Conservation (phyloP, 768 basidiomycete genomes). For the Crassisporium funariophilum region DNA sequence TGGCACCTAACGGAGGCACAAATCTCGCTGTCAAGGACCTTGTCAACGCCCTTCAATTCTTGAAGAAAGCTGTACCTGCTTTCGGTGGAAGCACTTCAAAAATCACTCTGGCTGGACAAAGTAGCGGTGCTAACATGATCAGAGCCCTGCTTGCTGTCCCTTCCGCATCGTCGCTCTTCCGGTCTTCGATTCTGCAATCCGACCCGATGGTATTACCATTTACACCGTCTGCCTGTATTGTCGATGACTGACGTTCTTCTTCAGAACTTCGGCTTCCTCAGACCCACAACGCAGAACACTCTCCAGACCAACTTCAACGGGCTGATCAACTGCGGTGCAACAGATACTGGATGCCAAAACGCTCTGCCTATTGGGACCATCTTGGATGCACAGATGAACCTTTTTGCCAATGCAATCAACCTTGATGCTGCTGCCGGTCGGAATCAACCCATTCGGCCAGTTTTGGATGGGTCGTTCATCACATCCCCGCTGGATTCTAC, state of each 20-base stretch:
- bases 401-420: slow-evolving; percentile 41
- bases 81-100: slow-evolving; percentile 69
- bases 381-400: slow-evolving; percentile 51
- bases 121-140: slow-evolving; percentile 77
- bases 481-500: slow-evolving; percentile 66
- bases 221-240: neutral
- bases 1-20: slow-evolving; percentile 68
- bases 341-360: slow-evolving; percentile 51
- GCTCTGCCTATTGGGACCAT: slow-evolving; percentile 51
- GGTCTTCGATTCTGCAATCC: slow-evolving; percentile 79
- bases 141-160: slow-evolving; percentile 75
- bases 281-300: slow-evolving; percentile 49
- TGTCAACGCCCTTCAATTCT: slow-evolving; percentile 64
- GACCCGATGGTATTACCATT: slow-evolving; percentile 74
- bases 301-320: slow-evolving; percentile 56
- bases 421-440: slow-evolving; percentile 57
- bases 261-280: slow-evolving; percentile 75
- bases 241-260: slow-evolving; percentile 3
- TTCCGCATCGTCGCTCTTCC: slow-evolving; percentile 70
- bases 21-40: slow-evolving; percentile 76
- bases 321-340: slow-evolving; percentile 46
- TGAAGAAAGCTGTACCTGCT: slow-evolving; percentile 55
- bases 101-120: slow-evolving; percentile 82
- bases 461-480: slow-evolving; percentile 68
- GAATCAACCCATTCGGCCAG: slow-evolving; percentile 65